Base-by-base conservation (phyloP, 371 early-diverging fungal species). In the Lichtheimia corymbifera region DNA sequence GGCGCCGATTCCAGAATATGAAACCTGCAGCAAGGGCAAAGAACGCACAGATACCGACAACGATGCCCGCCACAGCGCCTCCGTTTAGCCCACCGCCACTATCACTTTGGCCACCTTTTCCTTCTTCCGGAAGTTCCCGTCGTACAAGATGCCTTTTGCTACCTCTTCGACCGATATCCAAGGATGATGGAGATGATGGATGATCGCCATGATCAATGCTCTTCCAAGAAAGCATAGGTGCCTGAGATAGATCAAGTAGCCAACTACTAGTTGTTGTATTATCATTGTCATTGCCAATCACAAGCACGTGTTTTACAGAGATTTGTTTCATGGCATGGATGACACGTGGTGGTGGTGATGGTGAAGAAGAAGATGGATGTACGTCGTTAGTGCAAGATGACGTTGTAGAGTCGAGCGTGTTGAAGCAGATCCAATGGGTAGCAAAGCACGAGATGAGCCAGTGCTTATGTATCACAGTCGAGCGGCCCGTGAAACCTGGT, bases 51-150 rank as follows among this genome's bases (percentile, higher is more conserved):
- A 71, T 49, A 55, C 78, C 74, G 1, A 76, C 55, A 4, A 73
- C 66, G 42, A 79, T 67, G 1, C 78, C 82, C 9, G 67, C 78
- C 50, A 71, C 66, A 4, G 66, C 72, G 15, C 79, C 80, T 5
- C 66, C 58, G 30, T 66, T 61, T 53, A 74, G 44, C 11, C 66
- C 63, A 28, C 52, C 53, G 42, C 11, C 35, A 35, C 11, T 35
- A 35, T 6, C 35, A 35, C 35, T 28, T 28, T 28, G 28, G 28
- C 28, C 28, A 28, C 28, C 9, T 35, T 35, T 11, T 9, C 35
- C 11, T 9, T 35, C 11, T 9, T 35, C 35, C 35, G 35, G 35
- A 35, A 35, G 35, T 35, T 35, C 35, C 35, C 35, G 35, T 35
- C 35, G 35, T 35, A 35, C 35, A 35, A 35, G 35, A 35, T 35